Conservation (phyloP, 2,329 filamentous ascomycete genomes). For the Aspergillus sp. region DNA sequence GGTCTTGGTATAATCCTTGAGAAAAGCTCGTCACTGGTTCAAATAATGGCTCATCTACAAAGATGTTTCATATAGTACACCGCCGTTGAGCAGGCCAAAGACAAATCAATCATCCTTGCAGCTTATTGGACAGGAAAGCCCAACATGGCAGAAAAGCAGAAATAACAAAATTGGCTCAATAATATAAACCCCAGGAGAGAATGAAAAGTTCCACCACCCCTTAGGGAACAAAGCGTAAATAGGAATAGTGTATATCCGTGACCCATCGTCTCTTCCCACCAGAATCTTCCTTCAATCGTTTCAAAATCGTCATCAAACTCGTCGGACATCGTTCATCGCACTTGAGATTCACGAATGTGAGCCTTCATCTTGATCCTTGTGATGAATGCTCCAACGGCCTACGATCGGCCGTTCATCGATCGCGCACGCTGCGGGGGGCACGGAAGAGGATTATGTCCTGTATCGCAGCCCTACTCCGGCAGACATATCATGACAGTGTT, state of each 20-base stretch:
- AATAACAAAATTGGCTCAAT: slow-evolving; percentile 1
- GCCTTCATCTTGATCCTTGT: slow-evolving; percentile 4
- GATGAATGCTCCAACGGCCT: slow-evolving; percentile 7
- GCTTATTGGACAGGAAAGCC: slow-evolving; percentile 1
- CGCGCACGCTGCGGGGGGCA: neutral
- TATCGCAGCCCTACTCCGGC: neutral
- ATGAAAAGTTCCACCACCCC: neutral
- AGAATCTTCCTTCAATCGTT: slow-evolving; percentile 21
- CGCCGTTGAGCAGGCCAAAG: neutral
- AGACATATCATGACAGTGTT: slow-evolving; percentile 16
- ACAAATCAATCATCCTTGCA: neutral
- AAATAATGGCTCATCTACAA: neutral
- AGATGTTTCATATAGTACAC: slow-evolving; percentile 3
- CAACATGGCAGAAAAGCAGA: neutral
- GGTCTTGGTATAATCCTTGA: neutral
- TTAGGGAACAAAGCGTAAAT: neutral
- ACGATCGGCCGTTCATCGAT: slow-evolving; percentile 6
- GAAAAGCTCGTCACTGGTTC: neutral
- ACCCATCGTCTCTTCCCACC: neutral
- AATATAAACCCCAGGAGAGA: slow-evolving; percentile 4
- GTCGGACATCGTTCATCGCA: slow-evolving; percentile 28
- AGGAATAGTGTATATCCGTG: neutral
- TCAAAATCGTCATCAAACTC: slow-evolving; percentile 29
- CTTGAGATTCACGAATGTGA: slow-evolving; percentile 11
- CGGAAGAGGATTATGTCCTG: neutral